Conservation (phyloP, 306 rosid genomes). For the Vigna nakashimae region DNA sequence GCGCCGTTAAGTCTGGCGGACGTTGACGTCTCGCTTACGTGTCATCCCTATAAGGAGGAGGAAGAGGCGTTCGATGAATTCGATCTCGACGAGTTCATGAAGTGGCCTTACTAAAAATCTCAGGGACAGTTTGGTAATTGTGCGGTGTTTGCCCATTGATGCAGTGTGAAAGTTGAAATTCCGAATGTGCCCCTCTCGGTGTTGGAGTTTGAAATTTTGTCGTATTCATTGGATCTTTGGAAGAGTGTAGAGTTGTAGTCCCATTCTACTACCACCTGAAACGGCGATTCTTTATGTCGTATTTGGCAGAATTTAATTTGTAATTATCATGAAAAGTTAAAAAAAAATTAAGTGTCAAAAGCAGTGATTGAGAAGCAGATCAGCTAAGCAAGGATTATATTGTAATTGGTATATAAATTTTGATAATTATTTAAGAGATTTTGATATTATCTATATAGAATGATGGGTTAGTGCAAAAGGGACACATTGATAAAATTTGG, state of each 20-base stretch:
- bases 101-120: conserved; percentile 45
- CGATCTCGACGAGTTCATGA: conserved; percentile 63
- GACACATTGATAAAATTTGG: conserved; percentile 27
- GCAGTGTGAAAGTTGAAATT: conserved; percentile 26
- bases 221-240: conserved; percentile 8
- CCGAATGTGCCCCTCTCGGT: conserved; percentile 29
- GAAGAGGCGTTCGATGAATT: conserved; percentile 68
- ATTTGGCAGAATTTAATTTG: conserved; percentile 44
- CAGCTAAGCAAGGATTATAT: background rate
- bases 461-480: background rate
- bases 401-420: conserved; percentile 34
- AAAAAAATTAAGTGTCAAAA: background rate
- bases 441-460: conserved; percentile 15
- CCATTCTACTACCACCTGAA: background rate
- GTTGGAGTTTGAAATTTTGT: conserved; percentile 39
- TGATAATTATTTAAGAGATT: conserved; percentile 37
- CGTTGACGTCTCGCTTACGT: conserved; percentile 42
- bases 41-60: conserved; percentile 51
- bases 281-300: conserved; percentile 52
- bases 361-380: background rate
- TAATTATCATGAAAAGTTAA: conserved; percentile 22
- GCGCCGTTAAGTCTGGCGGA: conserved; percentile 61
- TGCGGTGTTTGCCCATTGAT: background rate
- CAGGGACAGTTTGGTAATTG: conserved; percentile 49
- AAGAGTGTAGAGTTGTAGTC: conserved; percentile 47